These are phyloP conservation scores for Phytophthora quininea DNA, from an alignment of 352 stramenopile species.

Conservation along the genomic window DNA sequence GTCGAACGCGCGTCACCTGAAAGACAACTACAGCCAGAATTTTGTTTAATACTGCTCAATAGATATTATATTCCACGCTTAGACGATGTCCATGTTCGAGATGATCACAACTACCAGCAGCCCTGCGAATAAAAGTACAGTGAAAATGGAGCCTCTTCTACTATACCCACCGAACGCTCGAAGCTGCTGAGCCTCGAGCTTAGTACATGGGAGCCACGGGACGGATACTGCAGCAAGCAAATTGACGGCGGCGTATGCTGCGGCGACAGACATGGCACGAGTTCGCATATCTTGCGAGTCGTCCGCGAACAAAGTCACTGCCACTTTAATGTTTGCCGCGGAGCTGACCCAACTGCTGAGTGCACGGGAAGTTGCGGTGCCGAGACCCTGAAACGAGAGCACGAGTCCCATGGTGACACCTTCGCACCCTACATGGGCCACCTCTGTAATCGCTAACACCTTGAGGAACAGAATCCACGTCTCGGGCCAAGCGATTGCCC, in stretches of 20 bases:
- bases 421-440: conserved; percentile 55
- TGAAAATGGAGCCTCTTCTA: conserved; percentile 29
- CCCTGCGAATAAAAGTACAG: conserved; percentile 36
- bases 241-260: conserved; percentile 38
- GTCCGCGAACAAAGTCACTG: conserved; percentile 19
- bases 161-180: conserved; percentile 38
- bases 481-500: conserved; percentile 41
- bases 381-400: conserved; percentile 52
- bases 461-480: conserved; percentile 49
- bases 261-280: conserved; percentile 24
- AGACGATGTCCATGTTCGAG: conserved; percentile 28
- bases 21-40: not conserved
- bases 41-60: not conserved
- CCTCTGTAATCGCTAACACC: conserved; percentile 55
- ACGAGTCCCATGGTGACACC: conserved; percentile 59
- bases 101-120: conserved; percentile 41
- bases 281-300: conserved; percentile 33
- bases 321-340: conserved; percentile 28
- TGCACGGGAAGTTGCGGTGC: conserved; percentile 32
- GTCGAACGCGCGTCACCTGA: not conserved
- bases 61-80: conserved; percentile 7
- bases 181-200: conserved; percentile 53
- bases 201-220: conserved; percentile 40
- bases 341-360: conserved; percentile 36
- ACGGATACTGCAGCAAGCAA: conserved; percentile 26